Conservation (phyloP, 306 rosid genomes). For the Sindora glabra region DNA sequence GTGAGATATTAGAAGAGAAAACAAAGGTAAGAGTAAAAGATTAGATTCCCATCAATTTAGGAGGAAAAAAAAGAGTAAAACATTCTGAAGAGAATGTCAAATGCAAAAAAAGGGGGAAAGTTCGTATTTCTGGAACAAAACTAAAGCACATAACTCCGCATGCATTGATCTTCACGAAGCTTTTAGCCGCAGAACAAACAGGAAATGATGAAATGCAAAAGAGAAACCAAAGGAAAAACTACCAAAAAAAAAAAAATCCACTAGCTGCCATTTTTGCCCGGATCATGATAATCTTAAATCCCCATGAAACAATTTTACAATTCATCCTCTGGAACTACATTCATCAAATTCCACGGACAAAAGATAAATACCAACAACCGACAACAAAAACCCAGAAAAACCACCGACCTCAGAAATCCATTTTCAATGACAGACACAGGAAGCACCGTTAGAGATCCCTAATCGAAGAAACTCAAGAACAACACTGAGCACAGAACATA, state of each 20-base stretch:
- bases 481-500: background rate
- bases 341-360: slow-evolving; percentile 6
- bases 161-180: slow-evolving; percentile 29
- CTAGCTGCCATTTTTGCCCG: background rate
- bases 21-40: background rate
- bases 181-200: slow-evolving; percentile 3
- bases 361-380: slow-evolving; percentile 1
- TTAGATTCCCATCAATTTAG: background rate
- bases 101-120: background rate
- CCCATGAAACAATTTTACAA: slow-evolving; percentile 13
- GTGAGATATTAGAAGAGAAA: background rate
- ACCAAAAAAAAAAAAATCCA: slow-evolving; percentile 2
- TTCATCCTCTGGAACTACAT: slow-evolving; percentile 8
- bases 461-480: background rate
- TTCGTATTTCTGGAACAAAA: background rate
- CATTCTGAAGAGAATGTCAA: background rate
- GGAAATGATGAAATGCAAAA: slow-evolving; percentile 8
- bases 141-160: slow-evolving; percentile 19
- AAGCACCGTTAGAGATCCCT: slow-evolving; percentile 43
- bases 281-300: slow-evolving; percentile 28
- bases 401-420: slow-evolving; percentile 19
- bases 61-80: background rate
- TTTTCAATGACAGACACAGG: background rate
- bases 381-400: slow-evolving; percentile 14
- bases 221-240: background rate